These are phyloP conservation scores for Chlorokybus atmophyticus DNA, from an alignment of 139 green algal species.

Conservation along the genomic window DNA sequence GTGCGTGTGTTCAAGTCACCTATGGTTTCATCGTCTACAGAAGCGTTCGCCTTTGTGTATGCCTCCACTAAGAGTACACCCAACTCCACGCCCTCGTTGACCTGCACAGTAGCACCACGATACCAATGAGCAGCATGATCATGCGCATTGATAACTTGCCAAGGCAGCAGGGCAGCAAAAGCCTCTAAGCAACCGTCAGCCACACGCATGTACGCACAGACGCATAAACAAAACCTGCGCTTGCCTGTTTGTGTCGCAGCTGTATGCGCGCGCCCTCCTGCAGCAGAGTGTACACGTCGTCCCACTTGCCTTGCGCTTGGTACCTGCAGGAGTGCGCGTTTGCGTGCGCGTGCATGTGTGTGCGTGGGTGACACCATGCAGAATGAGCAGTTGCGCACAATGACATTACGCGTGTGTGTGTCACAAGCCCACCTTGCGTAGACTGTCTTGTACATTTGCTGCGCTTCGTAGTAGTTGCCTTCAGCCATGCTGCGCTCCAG, in stretches of 20 bases:
- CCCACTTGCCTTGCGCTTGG: constrained; percentile 26
- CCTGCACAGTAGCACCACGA: no score
- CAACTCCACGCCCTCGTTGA: constrained; percentile 46
- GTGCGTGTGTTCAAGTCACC: no score
- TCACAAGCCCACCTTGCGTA: constrained; percentile 32
- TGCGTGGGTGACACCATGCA: not conserved
- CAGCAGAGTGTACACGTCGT: constrained; percentile 35
- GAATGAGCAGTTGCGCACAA: not conserved
- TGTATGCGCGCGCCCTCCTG: constrained; percentile 43
- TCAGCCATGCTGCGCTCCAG: constrained; percentile 22
- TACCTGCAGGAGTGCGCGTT: constrained; percentile 4
- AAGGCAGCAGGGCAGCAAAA: no score
- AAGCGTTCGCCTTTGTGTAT: not conserved
- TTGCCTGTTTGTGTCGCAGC: constrained; percentile 26
- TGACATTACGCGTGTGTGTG: not conserved
- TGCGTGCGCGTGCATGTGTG: not conserved
- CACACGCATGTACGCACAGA: no score
- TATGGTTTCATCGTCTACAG: not conserved
- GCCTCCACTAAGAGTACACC: constrained; percentile 37
- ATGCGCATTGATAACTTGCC: no score
- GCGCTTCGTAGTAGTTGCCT: constrained; percentile 53
- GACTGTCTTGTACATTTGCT: constrained; percentile 62
- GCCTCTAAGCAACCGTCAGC: no score
- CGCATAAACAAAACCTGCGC: no score
- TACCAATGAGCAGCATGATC: no score